These are phyloP conservation scores for Melastoma candidum DNA, from an alignment of 441 rosid species.

Conservation along the genomic window DNA sequence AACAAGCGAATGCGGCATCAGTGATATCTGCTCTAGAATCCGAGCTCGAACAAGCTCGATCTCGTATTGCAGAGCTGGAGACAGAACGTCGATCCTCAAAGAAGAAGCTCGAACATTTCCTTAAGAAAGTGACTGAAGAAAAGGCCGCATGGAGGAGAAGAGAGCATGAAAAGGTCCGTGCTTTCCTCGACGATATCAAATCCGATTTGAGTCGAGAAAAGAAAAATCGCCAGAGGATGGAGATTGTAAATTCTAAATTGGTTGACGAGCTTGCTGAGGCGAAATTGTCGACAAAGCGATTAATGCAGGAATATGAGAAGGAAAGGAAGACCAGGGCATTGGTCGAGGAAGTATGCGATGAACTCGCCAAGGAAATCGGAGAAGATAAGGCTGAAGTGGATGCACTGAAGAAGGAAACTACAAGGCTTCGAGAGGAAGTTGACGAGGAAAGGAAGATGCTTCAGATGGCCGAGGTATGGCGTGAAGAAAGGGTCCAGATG, in stretches of 20 bases:
- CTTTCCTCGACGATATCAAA: slow-evolving; percentile 14
- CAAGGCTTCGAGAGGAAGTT: slow-evolving; percentile 25
- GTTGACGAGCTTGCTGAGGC: slow-evolving; percentile 33
- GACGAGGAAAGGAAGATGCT: slow-evolving; percentile 65
- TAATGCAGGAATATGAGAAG: slow-evolving; percentile 68
- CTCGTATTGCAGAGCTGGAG: too few species aligned
- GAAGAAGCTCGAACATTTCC: slow-evolving; percentile 36
- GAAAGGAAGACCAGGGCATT: slow-evolving; percentile 33
- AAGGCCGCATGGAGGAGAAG: slow-evolving; percentile 17
- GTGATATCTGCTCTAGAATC: too few species aligned
- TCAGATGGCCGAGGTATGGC: slow-evolving; percentile 62
- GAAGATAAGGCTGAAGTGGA: slow-evolving; percentile 83
- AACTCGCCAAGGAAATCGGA: slow-evolving; percentile 42
- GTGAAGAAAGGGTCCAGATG: slow-evolving; percentile 71
- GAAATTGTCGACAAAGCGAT: slow-evolving; percentile 41
- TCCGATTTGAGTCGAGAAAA: slow-evolving; percentile 33
- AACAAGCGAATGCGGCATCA: too few species aligned
- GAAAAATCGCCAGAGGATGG: slow-evolving; percentile 24
- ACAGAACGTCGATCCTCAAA: too few species aligned
- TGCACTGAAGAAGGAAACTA: slow-evolving; percentile 27
- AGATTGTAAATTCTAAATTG: slow-evolving; percentile 40
- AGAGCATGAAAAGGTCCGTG: slow-evolving; percentile 18
- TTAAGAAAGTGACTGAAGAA: slow-evolving; percentile 79
- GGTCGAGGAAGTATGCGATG: slow-evolving; percentile 51
- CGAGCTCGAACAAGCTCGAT: too few species aligned